phyloP scores from a whole-genome alignment of 2,329 filamentous ascomycete species.

The Gyromitra esculenta region DNA sequence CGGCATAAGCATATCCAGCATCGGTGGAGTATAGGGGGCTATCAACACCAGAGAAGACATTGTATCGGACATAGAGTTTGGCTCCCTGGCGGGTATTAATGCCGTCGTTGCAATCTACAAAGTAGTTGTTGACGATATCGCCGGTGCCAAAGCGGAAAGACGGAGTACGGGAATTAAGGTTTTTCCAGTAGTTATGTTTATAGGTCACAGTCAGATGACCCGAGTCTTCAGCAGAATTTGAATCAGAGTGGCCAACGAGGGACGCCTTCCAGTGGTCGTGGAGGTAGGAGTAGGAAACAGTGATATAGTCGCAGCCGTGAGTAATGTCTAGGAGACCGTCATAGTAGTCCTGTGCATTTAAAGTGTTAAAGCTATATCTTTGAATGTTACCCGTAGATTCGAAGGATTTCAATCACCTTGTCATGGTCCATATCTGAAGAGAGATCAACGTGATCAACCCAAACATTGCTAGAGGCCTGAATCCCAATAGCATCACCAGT shows the following conservation, averaged over 20 bases:
- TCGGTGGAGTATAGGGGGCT: conserved; percentile 62
- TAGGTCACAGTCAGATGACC: conserved; percentile 73
- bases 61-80: conserved; percentile 70
- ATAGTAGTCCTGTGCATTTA: conserved; percentile 67
- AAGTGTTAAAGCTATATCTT: conserved; percentile 1
- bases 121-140: conserved; percentile 61
- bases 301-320: conserved; percentile 70
- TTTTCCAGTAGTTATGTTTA: conserved; percentile 72
- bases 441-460: conserved; percentile 75
- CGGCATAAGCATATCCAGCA: conserved; percentile 63
- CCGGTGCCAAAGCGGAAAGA: conserved; percentile 73
- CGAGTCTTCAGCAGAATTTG: conserved; percentile 68
- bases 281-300: conserved; percentile 66
- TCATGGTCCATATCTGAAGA: conserved; percentile 68
- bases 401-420: conserved; percentile 62
- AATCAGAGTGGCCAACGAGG: conserved; percentile 70
- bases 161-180: conserved; percentile 72
- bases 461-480: conserved; percentile 69
- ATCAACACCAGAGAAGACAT: conserved; percentile 64
- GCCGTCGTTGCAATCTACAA: conserved; percentile 63
- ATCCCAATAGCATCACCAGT: conserved; percentile 71
- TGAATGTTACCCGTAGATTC: background rate
- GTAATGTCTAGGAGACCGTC: conserved; percentile 73
- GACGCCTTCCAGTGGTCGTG: conserved; percentile 73
- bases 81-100: conserved; percentile 69